Evolutionary conservation across 2,329 filamentous ascomycete genomes (phyloP).

Genomic region (Claviceps cyperi): DNA sequence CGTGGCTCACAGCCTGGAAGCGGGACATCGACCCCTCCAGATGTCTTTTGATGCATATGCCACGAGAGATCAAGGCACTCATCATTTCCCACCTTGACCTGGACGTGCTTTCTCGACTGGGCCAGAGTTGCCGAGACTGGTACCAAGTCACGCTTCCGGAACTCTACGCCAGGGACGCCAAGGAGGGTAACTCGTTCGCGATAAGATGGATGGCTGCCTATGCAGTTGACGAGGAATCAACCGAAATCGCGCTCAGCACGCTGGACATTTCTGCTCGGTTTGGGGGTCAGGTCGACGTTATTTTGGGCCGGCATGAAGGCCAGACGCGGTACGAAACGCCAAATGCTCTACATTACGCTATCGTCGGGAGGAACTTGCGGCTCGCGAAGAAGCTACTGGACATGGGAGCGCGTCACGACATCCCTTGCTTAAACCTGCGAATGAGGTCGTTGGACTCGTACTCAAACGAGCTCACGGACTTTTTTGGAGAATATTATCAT

Average conservation of each 20-base stretch:
- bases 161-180: not conserved
- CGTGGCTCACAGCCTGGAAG: not conserved
- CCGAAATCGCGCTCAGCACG: not conserved
- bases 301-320: not conserved
- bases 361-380: not conserved
- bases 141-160: not conserved
- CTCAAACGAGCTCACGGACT: not conserved
- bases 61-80: not conserved
- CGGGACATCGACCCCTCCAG: not conserved
- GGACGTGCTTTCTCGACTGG: not conserved
- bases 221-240: not conserved
- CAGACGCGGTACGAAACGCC: not conserved
- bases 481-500: not conserved
- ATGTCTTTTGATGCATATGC: not conserved
- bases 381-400: not conserved
- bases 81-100: not conserved
- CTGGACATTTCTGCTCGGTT: not conserved
- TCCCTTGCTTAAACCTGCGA: not conserved
- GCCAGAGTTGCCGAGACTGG: not conserved
- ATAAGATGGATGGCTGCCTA: conserved; percentile 2
- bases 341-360: conserved; percentile 2
- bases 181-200: not conserved
- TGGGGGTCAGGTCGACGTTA: conserved; percentile 1
- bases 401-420: not conserved
- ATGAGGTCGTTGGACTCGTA: not conserved